Conservation (phyloP, 306 rosid species). For the Castanea crenata region DNA sequence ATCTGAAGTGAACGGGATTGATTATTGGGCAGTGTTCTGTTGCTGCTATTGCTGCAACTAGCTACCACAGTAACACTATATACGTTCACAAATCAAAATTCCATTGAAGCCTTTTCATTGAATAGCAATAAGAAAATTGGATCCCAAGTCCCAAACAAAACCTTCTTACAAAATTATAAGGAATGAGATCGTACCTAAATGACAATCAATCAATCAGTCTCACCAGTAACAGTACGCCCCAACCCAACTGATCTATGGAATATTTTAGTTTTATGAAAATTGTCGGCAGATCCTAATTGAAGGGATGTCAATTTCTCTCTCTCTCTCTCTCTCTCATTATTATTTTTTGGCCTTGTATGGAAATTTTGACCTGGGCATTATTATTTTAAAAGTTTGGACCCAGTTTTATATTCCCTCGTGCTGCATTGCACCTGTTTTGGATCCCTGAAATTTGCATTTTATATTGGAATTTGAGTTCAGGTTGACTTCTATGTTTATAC, state of each 20-base stretch:
- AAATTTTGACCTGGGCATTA: neutral
- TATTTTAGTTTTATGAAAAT: neutral
- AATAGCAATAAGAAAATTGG: neutral
- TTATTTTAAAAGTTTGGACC: neutral
- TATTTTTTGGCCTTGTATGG: neutral
- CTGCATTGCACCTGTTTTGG: too few species aligned
- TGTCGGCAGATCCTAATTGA: neutral
- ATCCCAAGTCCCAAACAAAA: neutral
- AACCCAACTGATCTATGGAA: too few species aligned
- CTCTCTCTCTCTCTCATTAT: too few species aligned
- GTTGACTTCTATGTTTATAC: too few species aligned
- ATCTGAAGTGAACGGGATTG: neutral
- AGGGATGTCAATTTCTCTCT: neutral
- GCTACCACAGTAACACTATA: too few species aligned
- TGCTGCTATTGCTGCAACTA: neutral
- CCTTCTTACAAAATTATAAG: neutral
- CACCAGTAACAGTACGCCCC: too few species aligned
- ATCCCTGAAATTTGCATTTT: too few species aligned
- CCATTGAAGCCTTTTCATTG: neutral
- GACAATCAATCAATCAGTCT: too few species aligned
- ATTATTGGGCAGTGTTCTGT: neutral
- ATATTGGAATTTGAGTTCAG: too few species aligned
- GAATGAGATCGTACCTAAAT: too few species aligned
- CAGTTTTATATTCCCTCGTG: too few species aligned
- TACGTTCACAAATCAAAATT: neutral